Base-by-base conservation (phyloP, 768 basidiomycete genomes). In the Boletus barrowsii region DNA sequence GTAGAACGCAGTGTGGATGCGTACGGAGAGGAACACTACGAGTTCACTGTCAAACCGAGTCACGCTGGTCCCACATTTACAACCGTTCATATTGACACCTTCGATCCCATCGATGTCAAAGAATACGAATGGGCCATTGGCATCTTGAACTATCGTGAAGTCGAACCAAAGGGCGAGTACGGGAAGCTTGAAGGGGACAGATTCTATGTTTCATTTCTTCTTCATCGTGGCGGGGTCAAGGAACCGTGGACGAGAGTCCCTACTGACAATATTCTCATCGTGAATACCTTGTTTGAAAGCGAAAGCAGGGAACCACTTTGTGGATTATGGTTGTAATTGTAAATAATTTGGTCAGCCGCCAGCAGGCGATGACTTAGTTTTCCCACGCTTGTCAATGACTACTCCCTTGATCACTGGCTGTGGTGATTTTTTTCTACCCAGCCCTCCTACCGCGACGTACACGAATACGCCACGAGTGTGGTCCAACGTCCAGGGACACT, bases 251-350 rank as follows among this genome's bases (percentile, higher is more conserved):
- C 41, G 24, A 59, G 57, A 47, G 57, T 39, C 17, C 60, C 57
- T 7, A 56, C 60, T 7, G 57, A 57, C 17, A 57, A 60, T 10
- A 54, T 60, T 42, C 52, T 60, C 7, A 40, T 57, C 14, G 48
- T 60, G 17, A 11, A 58, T 41, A 60, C 59, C 36, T 15, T 51
- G 51, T 60, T 60, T 37, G 17, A 45, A 41, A 24, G 24, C n/a
- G 59, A 49, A 7, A 57, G 55, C 51, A 57, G 59, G 36, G 58
- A 59, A 39, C 46, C n/a, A 22, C 40, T 59, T 22, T 11, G 17
- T 5, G 42, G 45, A 30, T n/a, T 57, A 35, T 60, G 47, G 59
- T 53, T 60, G 46, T 60, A 32, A 59, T 53, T 60, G 46, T 60
- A 32, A 59, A 24, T 2, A 20, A 8, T 35, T n/a, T n/a, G n/a